These are phyloP conservation scores for Arthrobotrys megalospora DNA, from an alignment of 2,329 filamentous ascomycete species.

Conservation along the genomic window DNA sequence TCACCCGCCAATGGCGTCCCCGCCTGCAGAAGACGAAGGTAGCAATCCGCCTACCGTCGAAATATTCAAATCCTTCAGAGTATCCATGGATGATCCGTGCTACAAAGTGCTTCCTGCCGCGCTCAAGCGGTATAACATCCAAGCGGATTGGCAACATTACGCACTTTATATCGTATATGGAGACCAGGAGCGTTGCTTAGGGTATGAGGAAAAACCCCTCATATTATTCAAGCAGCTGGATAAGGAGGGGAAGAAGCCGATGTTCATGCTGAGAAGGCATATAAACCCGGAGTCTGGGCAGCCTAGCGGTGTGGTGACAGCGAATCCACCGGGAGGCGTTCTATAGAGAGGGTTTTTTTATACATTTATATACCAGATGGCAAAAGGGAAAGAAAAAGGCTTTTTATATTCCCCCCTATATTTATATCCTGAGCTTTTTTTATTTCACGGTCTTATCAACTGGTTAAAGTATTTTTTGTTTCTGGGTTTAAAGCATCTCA, in stretches of 20 bases:
- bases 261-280: constrained; percentile 93
- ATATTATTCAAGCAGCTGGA: constrained; percentile 98
- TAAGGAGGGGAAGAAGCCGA: constrained; percentile 96
- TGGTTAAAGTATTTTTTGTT: constrained; percentile 24
- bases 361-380: neutral
- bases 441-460: constrained; percentile 20
- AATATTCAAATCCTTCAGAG: constrained; percentile 98
- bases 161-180: constrained; percentile 98
- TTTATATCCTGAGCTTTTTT: constrained; percentile 6
- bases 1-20: constrained; percentile 42
- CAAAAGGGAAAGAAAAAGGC: neutral
- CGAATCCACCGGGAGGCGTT: constrained; percentile 56
- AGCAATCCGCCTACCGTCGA: constrained; percentile 75
- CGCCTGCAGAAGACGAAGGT: constrained; percentile 51
- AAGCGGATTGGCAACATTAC: constrained; percentile 97
- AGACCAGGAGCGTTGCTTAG: constrained; percentile 95
- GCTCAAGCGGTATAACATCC: constrained; percentile 98
- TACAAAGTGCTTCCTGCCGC: constrained; percentile 96
- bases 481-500: constrained; percentile 50
- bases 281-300: constrained; percentile 59
- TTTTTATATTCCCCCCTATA: neutral
- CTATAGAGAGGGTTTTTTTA: constrained; percentile 19
- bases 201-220: constrained; percentile 90
- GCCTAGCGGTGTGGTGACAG: constrained; percentile 50
- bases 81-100: constrained; percentile 97